A percentile compares a stretch with the other conserved stretches of the same genome.
Evolutionary conservation across 2,329 filamentous ascomycete genomes (phyloP).

Genomic region (Hypoxylon sp.): DNA sequence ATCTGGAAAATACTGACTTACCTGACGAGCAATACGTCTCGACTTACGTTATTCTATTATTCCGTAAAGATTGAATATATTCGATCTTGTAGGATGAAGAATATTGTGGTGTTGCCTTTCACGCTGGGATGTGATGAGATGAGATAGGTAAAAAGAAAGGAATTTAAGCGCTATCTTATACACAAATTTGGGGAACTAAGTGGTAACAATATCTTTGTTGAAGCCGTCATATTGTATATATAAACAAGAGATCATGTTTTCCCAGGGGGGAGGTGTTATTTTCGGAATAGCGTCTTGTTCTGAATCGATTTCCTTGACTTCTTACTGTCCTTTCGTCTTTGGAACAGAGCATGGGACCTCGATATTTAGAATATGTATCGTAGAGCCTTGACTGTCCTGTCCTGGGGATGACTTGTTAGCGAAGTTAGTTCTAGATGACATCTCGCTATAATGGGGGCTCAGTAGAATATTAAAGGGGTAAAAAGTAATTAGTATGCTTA

Average conservation of each 20-base stretch:
- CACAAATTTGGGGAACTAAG: neutral
- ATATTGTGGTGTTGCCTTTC: neutral
- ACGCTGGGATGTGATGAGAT: neutral
- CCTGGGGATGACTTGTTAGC: too few relatives aligned
- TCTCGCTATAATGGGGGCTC: too few relatives aligned
- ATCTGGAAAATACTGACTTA: neutral
- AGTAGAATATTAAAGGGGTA: too few relatives aligned
- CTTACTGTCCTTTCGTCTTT: neutral
- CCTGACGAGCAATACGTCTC: neutral
- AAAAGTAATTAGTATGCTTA: too few relatives aligned
- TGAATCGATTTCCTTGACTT: neutral
- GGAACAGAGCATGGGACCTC: neutral
- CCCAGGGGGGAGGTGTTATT: neutral
- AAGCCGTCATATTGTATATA: neutral
- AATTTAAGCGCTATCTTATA: neutral
- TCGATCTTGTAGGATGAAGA: neutral
- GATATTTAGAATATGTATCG: too few relatives aligned
- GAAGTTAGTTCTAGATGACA: too few relatives aligned
- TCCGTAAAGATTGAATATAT: neutral
- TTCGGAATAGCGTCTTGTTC: neutral
- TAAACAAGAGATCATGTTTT: neutral
- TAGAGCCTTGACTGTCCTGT: too few relatives aligned
- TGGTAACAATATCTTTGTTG: slow-evolving; percentile 2
- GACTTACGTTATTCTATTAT: neutral
- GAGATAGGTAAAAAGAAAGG: neutral